Evolutionary conservation across 257 asterid genomes (phyloP).

Genomic region (Jasminum sambac): DNA sequence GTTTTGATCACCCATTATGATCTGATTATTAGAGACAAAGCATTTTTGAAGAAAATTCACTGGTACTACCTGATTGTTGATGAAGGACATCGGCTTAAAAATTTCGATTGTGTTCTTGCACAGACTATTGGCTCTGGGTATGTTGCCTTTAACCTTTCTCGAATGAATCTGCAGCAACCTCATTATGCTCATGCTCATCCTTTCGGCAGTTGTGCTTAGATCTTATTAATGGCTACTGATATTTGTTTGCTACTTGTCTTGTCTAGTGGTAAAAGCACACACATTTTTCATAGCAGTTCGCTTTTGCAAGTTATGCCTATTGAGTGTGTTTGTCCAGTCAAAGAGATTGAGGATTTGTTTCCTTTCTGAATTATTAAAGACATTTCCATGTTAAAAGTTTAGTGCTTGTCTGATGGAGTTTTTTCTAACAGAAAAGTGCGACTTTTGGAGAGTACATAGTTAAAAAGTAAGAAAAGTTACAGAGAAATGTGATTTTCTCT

Average conservation of each 20-base stretch:
- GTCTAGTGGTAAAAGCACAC: not conserved
- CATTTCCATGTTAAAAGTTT: not conserved
- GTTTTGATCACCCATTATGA: conserved; percentile 96
- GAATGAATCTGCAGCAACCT: not conserved
- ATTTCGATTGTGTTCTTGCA: conserved; percentile 91
- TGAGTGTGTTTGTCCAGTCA: not conserved
- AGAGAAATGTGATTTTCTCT: too few species aligned
- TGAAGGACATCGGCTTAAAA: conserved; percentile 96
- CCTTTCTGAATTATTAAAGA: conserved; percentile 11
- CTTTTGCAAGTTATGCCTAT: conserved; percentile 1
- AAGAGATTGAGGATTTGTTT: not conserved
- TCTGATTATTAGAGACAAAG: conserved; percentile 91
- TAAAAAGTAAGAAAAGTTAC: too few species aligned
- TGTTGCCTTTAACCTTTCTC: conserved; percentile 7
- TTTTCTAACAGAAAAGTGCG: too few species aligned
- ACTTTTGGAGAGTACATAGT: too few species aligned
- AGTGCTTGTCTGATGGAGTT: too few species aligned
- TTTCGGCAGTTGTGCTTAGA: not conserved
- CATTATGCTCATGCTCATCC: not conserved
- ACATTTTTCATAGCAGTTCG: not conserved
- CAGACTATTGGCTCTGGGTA: conserved; percentile 91
- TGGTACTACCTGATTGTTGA: conserved; percentile 96
- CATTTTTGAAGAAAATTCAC: conserved; percentile 82
- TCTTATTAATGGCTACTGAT: not conserved
- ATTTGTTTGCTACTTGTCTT: not conserved